These are phyloP conservation scores for Porcisia hertigi DNA, from an alignment of 208 protist genomes.

Conservation along the genomic window DNA sequence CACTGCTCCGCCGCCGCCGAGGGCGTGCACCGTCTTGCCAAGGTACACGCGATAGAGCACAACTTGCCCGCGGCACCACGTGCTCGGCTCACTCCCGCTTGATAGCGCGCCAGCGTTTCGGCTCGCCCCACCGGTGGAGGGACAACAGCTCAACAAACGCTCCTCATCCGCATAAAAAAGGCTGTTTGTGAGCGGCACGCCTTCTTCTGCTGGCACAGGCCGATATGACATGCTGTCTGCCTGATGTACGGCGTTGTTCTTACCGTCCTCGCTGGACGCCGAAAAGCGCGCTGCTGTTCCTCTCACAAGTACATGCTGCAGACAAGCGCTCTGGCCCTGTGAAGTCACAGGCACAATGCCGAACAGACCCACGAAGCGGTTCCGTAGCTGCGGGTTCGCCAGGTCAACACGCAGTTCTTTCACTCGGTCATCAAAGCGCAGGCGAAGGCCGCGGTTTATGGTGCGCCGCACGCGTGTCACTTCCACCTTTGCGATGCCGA, in stretches of 20 bases:
- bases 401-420: slow-evolving; percentile 76
- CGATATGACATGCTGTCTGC: neutral
- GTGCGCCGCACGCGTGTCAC: slow-evolving; percentile 80
- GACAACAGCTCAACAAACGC: slow-evolving; percentile 42
- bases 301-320: slow-evolving; percentile 52
- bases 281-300: slow-evolving; percentile 10
- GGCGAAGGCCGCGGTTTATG: slow-evolving; percentile 74
- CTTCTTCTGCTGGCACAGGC: slow-evolving; percentile 38
- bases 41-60: slow-evolving; percentile 33
- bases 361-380: slow-evolving; percentile 86
- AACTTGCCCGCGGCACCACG: slow-evolving; percentile 26
- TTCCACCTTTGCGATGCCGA: slow-evolving; percentile 61
- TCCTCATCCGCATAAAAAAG: slow-evolving; percentile 84
- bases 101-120: neutral
- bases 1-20: slow-evolving; percentile 7
- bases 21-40: slow-evolving; percentile 31
- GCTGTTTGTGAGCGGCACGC: slow-evolving; percentile 88
- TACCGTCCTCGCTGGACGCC: slow-evolving; percentile 8
- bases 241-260: neutral
- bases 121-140: neutral
- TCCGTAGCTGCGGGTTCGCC: slow-evolving; percentile 59
- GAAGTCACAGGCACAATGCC: slow-evolving; percentile 37
- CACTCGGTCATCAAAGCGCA: slow-evolving; percentile 84
- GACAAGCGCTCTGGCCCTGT: slow-evolving; percentile 42
- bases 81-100: neutral